Base-by-base conservation (phyloP, 441 rosid genomes). In the Euphorbia schlechtendalii region DNA sequence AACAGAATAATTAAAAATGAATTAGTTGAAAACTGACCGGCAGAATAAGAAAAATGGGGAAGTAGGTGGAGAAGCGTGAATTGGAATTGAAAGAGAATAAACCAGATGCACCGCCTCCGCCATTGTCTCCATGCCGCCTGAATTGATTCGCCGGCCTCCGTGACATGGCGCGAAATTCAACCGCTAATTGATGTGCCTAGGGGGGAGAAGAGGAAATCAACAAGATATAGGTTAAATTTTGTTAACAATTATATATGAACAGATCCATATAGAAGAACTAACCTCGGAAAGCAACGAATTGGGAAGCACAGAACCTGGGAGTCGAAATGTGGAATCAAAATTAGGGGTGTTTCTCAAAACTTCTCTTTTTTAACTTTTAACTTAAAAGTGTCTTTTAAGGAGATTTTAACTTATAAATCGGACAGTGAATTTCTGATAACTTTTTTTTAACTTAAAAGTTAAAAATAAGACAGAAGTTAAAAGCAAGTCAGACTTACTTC, bases 131-230 rank as follows among this genome's bases (percentile, higher is more conserved):
- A n/a, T 69, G 71, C 27, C 83, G 65, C 48, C 84, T 74, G 34
- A 78, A 67, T 30, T 75, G 63, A 49, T 68, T 76, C 70, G 17
- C 70, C 28, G 74, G 73, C 78, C 84, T 79, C 73, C 85, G 70
- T 27, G 85, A 67, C 87, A 82, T 82, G 51, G 61, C 43, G 56
- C 3, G 8, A 59, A 69, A 58, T 32, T 38, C 5, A 38, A 53
- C 11, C 17, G 27, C 7, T 7, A 17, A 43, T 59, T 8, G n/a
- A 21, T 13, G 56, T 2, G 14, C 22, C 52, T n/a, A 52, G 21
- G 17, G 56, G 1, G 18, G 6, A 18, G 3, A 17, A 6, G 21
- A 17, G 53, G 14, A 48, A 5, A 48, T 7, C 20, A 48, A 15
- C n/a, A 17, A 17, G 6, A 48, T 4, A 5, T 48, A 48, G 18